These are phyloP conservation scores for Quercus tomentella DNA, from an alignment of 331 rosid species.

Conservation along the genomic window DNA sequence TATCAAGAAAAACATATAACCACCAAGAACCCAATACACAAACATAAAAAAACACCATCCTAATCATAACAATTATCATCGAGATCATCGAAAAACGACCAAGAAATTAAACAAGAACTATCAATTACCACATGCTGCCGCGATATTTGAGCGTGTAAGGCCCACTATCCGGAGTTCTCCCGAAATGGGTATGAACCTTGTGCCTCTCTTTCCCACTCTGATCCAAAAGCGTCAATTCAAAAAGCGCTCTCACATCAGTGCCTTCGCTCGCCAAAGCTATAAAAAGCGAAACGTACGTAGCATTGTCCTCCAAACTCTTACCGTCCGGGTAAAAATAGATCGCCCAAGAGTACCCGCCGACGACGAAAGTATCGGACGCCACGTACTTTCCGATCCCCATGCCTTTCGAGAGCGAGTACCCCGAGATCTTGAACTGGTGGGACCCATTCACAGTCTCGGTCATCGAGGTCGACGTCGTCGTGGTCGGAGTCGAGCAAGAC, in stretches of 20 bases:
- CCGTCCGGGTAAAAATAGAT: conserved; percentile 88
- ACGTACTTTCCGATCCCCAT: conserved; percentile 75
- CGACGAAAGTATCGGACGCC: conserved; percentile 67
- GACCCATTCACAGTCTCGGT: conserved; percentile 67
- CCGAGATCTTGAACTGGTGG: conserved; percentile 74
- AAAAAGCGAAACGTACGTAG: conserved; percentile 67
- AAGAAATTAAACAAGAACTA: not conserved
- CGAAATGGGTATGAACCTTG: conserved; percentile 88
- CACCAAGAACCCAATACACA: too few species aligned
- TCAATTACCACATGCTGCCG: conserved; percentile 80
- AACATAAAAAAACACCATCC: too few species aligned
- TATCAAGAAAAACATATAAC: too few species aligned
- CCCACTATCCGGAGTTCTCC: conserved; percentile 72
- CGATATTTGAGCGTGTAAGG: conserved; percentile 85
- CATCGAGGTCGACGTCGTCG: conserved; percentile 64
- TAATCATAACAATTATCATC: too few species aligned
- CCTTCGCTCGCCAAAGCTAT: conserved; percentile 89
- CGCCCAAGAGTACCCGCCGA: conserved; percentile 90
- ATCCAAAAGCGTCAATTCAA: conserved; percentile 81
- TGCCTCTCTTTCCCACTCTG: conserved; percentile 90
- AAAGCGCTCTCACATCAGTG: conserved; percentile 76
- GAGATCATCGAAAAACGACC: not conserved
- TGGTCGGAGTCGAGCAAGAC: conserved; percentile 38
- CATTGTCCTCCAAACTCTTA: conserved; percentile 82
- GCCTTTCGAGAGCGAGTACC: conserved; percentile 68